Conservation (phyloP, 495 filamentous ascomycete genomes). For the Hypomontagnella submonticulosa region DNA sequence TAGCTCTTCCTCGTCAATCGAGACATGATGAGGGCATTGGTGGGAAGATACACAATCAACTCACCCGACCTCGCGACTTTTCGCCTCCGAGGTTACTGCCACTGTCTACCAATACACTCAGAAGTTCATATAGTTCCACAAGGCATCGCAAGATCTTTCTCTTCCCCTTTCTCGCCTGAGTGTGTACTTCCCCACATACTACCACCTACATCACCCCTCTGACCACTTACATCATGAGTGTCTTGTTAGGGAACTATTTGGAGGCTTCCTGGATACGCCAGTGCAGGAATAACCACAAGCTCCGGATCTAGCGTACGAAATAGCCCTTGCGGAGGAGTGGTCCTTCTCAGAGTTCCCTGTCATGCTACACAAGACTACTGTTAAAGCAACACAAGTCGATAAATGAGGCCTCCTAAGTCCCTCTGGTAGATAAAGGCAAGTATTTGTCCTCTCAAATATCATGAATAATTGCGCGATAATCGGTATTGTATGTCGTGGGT, state of each 20-base stretch:
- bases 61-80: neutral
- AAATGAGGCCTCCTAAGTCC: too few relatives aligned
- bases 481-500: neutral
- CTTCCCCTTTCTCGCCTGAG: neutral
- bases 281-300: neutral
- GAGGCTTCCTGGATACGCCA: neutral
- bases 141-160: neutral
- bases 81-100: neutral
- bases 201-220: neutral
- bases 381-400: neutral
- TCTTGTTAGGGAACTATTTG: neutral
- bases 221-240: neutral
- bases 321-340: conserved; percentile 1
- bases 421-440: too few relatives aligned
- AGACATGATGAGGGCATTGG: neutral
- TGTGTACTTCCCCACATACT: neutral
- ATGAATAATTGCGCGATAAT: neutral
- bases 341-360: neutral
- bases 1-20: conserved; percentile 4
- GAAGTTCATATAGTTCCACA: neutral
- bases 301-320: neutral
- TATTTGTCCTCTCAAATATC: neutral
- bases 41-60: neutral
- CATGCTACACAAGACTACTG: neutral
- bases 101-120: neutral